phyloP scores from a whole-genome alignment of 257 asterid species.

The Solanum ahanhuiri region DNA sequence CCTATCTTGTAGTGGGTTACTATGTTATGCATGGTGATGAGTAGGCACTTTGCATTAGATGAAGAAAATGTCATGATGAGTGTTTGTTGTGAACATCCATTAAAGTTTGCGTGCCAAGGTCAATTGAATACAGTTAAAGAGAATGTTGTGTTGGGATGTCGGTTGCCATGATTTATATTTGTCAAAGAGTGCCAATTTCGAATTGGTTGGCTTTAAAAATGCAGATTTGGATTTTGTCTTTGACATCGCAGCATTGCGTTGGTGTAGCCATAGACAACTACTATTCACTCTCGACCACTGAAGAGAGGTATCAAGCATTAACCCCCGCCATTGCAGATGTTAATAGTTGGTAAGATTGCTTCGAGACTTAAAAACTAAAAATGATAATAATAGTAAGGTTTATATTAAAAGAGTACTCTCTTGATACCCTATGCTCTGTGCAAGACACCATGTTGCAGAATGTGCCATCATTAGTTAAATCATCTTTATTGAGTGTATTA shows the following conservation, averaged over 20 bases:
- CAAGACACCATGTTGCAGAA: slow-evolving; percentile 34
- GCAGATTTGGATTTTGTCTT: slow-evolving; percentile 96
- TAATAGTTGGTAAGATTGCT: slow-evolving; percentile 99
- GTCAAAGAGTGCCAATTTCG: slow-evolving; percentile 92
- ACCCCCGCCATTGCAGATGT: slow-evolving; percentile 87
- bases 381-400: slow-evolving; percentile 49
- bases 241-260: slow-evolving; percentile 86
- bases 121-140: slow-evolving; percentile 61
- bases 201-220: slow-evolving; percentile 98
- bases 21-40: slow-evolving; percentile 1
- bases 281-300: slow-evolving; percentile 74
- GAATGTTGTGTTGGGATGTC: slow-evolving; percentile 65
- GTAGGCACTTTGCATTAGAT: slow-evolving; percentile 22
- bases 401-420: slow-evolving; percentile 25
- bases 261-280: slow-evolving; percentile 93
- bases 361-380: slow-evolving; percentile 80
- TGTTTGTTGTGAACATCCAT: slow-evolving; percentile 19
- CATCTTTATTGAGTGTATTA: slow-evolving; percentile 25
- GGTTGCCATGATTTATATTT: slow-evolving; percentile 87
- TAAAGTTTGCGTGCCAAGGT: slow-evolving; percentile 35
- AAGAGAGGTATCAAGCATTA: slow-evolving; percentile 96
- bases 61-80: slow-evolving; percentile 24
- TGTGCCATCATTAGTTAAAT: slow-evolving; percentile 37
- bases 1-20: slow-evolving; percentile 11
- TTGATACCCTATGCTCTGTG: slow-evolving; percentile 57